A percentile compares a stretch with the other conserved stretches of the same genome.
Conservation (phyloP, 495 filamentous ascomycete genomes). For the Recurvomyces mirabilis region DNA sequence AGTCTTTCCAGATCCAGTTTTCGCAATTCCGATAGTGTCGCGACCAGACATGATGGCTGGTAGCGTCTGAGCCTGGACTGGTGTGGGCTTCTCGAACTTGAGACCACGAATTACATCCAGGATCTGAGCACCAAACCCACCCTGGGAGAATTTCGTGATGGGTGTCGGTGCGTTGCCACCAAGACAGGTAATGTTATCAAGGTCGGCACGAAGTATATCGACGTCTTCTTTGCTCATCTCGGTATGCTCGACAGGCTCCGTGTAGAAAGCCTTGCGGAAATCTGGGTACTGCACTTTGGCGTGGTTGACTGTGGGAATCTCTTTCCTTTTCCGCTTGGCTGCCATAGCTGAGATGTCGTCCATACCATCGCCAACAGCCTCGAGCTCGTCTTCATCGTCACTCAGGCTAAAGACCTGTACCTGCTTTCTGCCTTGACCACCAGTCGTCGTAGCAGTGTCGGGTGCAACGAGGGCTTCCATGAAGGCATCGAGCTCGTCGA, state of each 20-base stretch:
- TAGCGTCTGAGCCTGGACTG: constrained; percentile 91
- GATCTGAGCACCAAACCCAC: constrained; percentile 74
- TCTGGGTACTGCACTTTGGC: constrained; percentile 70
- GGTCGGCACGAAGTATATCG: constrained; percentile 65
- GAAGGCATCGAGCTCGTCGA: constrained; percentile 91
- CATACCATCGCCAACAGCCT: constrained; percentile 60
- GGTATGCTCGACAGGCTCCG: constrained; percentile 71
- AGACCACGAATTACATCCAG: constrained; percentile 76
- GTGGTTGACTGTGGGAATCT: constrained; percentile 79
- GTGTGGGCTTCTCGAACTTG: constrained; percentile 78
- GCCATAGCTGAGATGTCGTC: constrained; percentile 81
- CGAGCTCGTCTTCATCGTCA: constrained; percentile 66
- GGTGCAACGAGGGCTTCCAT: constrained; percentile 63
- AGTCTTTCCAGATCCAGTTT: constrained; percentile 98
- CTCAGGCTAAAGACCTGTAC: constrained; percentile 80
- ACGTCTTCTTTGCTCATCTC: constrained; percentile 81
- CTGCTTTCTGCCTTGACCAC: constrained; percentile 36
- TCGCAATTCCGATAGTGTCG: constrained; percentile 92
- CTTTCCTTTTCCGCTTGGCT: constrained; percentile 92
- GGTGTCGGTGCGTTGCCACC: constrained; percentile 83
- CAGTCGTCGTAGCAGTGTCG: constrained; percentile 18
- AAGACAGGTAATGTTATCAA: constrained; percentile 89
- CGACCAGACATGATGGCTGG: constrained; percentile 92
- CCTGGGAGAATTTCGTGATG: constrained; percentile 93
- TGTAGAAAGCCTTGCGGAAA: constrained; percentile 89